These are phyloP conservation scores for Bretziella fagacearum DNA, from an alignment of 2,329 filamentous ascomycete species.

Conservation along the genomic window DNA sequence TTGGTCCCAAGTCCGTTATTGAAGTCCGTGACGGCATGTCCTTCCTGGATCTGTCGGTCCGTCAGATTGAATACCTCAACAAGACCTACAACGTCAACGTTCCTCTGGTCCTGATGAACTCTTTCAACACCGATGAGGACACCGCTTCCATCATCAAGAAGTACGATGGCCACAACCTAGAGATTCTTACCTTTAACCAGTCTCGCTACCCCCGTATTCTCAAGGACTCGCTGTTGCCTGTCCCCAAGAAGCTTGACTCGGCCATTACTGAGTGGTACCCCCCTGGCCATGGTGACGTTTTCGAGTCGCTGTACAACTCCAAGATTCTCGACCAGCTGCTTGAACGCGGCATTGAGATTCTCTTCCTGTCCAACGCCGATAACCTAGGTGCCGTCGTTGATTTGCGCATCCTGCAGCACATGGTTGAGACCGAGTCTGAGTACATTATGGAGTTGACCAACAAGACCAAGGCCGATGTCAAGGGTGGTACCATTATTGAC, in stretches of 20 bases:
- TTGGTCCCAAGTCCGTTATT: slow-evolving; percentile 98
- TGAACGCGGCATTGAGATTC: slow-evolving; percentile 85
- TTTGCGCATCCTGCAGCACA: slow-evolving; percentile 95
- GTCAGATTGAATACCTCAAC: slow-evolving; percentile 98
- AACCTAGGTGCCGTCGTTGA: slow-evolving; percentile 97
- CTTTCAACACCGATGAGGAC: slow-evolving; percentile 98
- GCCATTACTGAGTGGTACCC: slow-evolving; percentile 96
- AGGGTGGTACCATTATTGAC: slow-evolving; percentile 99
- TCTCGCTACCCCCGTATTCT: slow-evolving; percentile 94
- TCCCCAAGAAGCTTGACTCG: slow-evolving; percentile 76
- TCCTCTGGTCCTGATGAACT: slow-evolving; percentile 99
- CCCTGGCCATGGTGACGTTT: slow-evolving; percentile 96
- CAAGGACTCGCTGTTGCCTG: slow-evolving; percentile 94
- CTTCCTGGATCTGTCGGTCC: slow-evolving; percentile 94
- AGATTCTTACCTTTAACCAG: slow-evolving; percentile 99
- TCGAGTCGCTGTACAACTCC: slow-evolving; percentile 98
- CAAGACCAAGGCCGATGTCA: slow-evolving; percentile 99
- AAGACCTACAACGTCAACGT: slow-evolving; percentile 95
- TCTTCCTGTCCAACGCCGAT: slow-evolving; percentile 98
- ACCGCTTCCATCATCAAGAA: slow-evolving; percentile 99
- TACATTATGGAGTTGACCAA: slow-evolving; percentile 99
- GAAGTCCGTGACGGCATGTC: slow-evolving; percentile 99
- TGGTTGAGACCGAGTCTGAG: slow-evolving; percentile 92
- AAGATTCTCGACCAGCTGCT: slow-evolving; percentile 94
- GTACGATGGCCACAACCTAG: slow-evolving; percentile 99